Evolutionary conservation across 164 flowering plant species (phyloP).

Genomic region (Annona cherimola): DNA sequence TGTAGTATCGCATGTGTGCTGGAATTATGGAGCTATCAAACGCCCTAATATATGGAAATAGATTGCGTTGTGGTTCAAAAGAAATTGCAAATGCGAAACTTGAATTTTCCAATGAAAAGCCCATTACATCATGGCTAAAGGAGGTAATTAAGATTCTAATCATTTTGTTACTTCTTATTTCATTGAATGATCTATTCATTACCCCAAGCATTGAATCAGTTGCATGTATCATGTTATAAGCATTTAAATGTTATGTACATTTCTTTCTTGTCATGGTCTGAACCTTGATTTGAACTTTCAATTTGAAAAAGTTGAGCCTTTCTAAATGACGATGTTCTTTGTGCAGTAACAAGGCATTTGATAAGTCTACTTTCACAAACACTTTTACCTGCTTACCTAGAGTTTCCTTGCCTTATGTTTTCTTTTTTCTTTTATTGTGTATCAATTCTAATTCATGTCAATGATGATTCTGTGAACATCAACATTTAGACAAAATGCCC

Average conservation of each 20-base stretch:
- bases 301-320: too few species aligned
- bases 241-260: neutral
- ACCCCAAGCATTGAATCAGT: neutral
- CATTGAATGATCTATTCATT: neutral
- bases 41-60: constrained; percentile 81
- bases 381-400: too few species aligned
- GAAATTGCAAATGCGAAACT: constrained; percentile 72
- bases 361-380: too few species aligned
- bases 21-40: constrained; percentile 87
- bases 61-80: constrained; percentile 85
- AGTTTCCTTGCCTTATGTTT: too few species aligned
- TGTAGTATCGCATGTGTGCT: constrained; percentile 96
- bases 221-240: neutral
- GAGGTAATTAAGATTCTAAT: constrained; percentile 32
- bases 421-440: too few species aligned
- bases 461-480: too few species aligned
- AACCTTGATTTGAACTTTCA: neutral
- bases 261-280: neutral
- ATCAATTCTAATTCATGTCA: too few species aligned
- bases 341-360: too few species aligned
- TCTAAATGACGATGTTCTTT: too few species aligned
- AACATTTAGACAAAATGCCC: too few species aligned
- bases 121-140: constrained; percentile 55
- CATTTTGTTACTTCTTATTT: neutral
- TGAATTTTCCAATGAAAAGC: constrained; percentile 27